Evolutionary conservation across 139 green algal species (phyloP).

Genomic region (Tetradesmus obliquus): DNA sequence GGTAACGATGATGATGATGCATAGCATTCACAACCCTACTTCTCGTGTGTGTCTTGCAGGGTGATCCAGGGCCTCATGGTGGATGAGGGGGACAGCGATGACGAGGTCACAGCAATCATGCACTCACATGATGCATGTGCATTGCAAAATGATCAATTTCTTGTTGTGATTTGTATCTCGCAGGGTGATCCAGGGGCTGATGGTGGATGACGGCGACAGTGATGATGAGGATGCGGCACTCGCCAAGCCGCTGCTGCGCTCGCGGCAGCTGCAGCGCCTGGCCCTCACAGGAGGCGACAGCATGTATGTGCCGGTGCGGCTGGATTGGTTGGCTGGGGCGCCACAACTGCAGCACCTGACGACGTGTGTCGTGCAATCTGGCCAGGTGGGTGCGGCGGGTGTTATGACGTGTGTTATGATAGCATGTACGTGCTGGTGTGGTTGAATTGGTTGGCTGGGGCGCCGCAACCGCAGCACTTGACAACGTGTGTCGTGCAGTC

Average conservation of each 20-base stretch:
- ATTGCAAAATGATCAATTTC: too few relatives aligned
- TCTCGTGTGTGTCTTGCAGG: too few relatives aligned
- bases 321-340: conserved; percentile 1
- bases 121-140: too few relatives aligned
- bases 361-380: neutral
- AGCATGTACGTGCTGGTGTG: neutral
- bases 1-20: too few relatives aligned
- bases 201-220: neutral
- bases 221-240: neutral
- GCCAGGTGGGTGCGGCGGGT: neutral
- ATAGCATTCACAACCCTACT: too few relatives aligned
- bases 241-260: neutral
- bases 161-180: too few relatives aligned
- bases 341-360: conserved; percentile 26
- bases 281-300: neutral
- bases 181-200: neutral
- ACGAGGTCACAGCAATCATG: too few relatives aligned
- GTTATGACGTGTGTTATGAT: neutral
- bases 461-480: neutral
- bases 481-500: neutral
- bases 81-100: too few relatives aligned
- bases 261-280: conserved; percentile 4
- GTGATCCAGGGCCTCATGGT: too few relatives aligned
- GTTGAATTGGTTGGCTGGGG: neutral
- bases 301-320: neutral